Evolutionary conservation across 2,329 filamentous ascomycete genomes (phyloP).

Genomic region (Sporothrix dimorphospora): DNA sequence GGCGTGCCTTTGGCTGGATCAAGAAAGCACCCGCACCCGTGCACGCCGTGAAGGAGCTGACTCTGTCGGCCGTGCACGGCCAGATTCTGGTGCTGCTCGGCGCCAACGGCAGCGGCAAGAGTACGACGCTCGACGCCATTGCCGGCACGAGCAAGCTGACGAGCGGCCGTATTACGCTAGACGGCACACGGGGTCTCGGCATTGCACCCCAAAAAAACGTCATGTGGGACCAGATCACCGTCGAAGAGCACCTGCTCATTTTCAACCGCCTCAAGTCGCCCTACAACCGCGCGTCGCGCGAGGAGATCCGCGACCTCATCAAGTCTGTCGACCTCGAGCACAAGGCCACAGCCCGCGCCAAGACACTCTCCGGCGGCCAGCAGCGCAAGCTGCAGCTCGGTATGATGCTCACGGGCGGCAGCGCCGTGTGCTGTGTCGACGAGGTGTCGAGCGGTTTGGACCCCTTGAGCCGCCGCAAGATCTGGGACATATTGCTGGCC

Average conservation of each 20-base stretch:
- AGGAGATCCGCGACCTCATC: conserved; percentile 66
- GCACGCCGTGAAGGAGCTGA: conserved; percentile 75
- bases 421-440: conserved; percentile 85
- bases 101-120: conserved; percentile 89
- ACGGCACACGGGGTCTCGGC: conserved; percentile 77
- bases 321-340: conserved; percentile 71
- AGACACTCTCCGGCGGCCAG: conserved; percentile 85
- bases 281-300: conserved; percentile 55
- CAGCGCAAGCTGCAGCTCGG: conserved; percentile 90
- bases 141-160: conserved; percentile 79
- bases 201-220: conserved; percentile 94
- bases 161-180: conserved; percentile 74
- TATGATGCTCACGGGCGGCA: conserved; percentile 94
- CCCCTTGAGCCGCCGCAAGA: conserved; percentile 81
- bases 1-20: conserved; percentile 53
- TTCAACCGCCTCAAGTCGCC: conserved; percentile 82
- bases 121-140: conserved; percentile 85
- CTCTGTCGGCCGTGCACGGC: conserved; percentile 70
- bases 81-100: conserved; percentile 86
- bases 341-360: conserved; percentile 72
- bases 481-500: conserved; percentile 90
- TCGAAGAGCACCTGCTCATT: conserved; percentile 79
- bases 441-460: conserved; percentile 90
- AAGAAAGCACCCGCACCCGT: conserved; percentile 64
- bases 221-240: conserved; percentile 85